phyloP scores from a whole-genome alignment of 345 rosid genomes.

The Sisymbrium altissimum region DNA sequence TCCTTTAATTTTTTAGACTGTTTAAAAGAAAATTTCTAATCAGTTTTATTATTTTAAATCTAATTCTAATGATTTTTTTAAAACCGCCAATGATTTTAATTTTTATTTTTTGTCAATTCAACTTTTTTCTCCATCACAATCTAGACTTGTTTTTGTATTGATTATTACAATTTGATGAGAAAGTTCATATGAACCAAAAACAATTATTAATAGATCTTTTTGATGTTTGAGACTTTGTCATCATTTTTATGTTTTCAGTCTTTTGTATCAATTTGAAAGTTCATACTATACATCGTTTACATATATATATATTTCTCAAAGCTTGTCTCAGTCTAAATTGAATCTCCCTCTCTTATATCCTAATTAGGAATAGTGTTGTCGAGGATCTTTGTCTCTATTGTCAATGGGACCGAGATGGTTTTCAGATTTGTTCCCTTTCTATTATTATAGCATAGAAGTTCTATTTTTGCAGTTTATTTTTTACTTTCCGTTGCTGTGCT shows the following conservation, averaged over 20 bases:
- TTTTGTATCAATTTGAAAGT: not conserved
- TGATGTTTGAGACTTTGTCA: not conserved
- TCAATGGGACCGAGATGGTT: not conserved
- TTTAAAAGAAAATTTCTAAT: too few relatives aligned
- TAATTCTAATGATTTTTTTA: not conserved
- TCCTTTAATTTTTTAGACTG: too few relatives aligned
- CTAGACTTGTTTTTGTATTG: not conserved
- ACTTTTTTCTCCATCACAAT: not conserved
- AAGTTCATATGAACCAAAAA: too few relatives aligned
- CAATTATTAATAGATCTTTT: not conserved
- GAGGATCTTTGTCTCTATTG: not conserved
- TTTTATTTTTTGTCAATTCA: not conserved
- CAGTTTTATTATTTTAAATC: not conserved
- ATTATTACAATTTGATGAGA: not conserved
- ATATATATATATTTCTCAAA: not conserved
- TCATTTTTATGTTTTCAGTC: not conserved
- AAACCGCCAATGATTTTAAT: not conserved
- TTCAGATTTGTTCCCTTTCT: not conserved
- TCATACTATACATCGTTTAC: too few relatives aligned
- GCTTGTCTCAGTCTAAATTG: not conserved
- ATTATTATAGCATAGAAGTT: not conserved
- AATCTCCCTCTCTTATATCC: not conserved
- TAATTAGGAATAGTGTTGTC: not conserved
- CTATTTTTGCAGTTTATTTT: not conserved
- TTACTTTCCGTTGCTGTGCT: not conserved